Evolutionary conservation across 139 green algal genomes (phyloP), one percentile per base, ranked within the genome.

Genomic region (Medakamo hakoo): DNA sequence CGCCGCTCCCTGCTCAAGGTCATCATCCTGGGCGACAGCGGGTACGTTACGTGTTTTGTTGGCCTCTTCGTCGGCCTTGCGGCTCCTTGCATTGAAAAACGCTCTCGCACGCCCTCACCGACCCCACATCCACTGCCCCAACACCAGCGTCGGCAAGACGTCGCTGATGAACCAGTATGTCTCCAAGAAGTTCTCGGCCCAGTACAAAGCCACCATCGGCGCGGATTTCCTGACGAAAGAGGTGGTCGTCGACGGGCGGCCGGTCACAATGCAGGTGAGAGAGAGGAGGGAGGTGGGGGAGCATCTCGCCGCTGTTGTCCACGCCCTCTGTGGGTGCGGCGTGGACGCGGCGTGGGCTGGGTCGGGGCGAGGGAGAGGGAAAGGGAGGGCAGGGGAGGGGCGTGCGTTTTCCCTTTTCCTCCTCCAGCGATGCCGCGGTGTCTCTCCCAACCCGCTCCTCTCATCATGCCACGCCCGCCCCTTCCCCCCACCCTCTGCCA

Each of bases 101-200:
- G 16, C 49, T 14, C n/a, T 2, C 18, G 30, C 63, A n/a, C 20
- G 30, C 21, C n/a, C 22, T 27, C 57, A 64, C 25, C 55, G 48
- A 3, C 20, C 55, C 29, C 4, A 25, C 20, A 18, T n/a, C 25
- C 4, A 40, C n/a, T 2, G 27, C 16, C 31, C 49, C 2, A 23
- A 23, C 4, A 69, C 55, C 74, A 95, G 90, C 4, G 92, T 98
- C 3, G 92, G 92, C 9, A 98, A 98, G 75, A 99, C 93, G 3
- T 95, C 86, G 2, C 67, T 99, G 30, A 99, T 99, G 93, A 96
- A 98, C 71, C 88, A 97, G 71, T 97, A 97, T 40, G 93, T 99
- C 27, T 92, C 96, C 73, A 96, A 96, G 75, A 98, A 98, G 76
- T 99, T 99, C 70, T 88, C 73, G 58, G 92, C 89, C 69, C 88